These are phyloP conservation scores for Sporothrix inflata DNA, from an alignment of 2,329 filamentous ascomycete species.

Conservation along the genomic window DNA sequence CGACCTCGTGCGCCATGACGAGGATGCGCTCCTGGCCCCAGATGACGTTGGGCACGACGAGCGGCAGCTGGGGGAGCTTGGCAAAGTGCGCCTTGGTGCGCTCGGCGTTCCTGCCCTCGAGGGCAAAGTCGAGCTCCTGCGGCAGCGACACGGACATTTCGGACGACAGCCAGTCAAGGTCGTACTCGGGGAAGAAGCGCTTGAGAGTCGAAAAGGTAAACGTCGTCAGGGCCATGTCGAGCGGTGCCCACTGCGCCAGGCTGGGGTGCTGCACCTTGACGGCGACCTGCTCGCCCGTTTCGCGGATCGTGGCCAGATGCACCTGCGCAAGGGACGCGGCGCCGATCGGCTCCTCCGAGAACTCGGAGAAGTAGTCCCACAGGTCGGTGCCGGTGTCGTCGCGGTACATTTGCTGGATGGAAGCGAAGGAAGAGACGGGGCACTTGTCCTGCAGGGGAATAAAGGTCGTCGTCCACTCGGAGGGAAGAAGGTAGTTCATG, in stretches of 20 bases:
- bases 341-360: slow-evolving; percentile 79
- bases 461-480: slow-evolving; percentile 94
- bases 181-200: slow-evolving; percentile 94
- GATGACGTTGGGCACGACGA: slow-evolving; percentile 86
- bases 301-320: slow-evolving; percentile 81
- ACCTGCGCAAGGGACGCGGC: slow-evolving; percentile 95
- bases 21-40: slow-evolving; percentile 89
- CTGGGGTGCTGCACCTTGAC: slow-evolving; percentile 96
- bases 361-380: slow-evolving; percentile 83
- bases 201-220: slow-evolving; percentile 91
- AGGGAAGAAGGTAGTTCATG: slow-evolving; percentile 89
- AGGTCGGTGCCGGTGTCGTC: slow-evolving; percentile 79
- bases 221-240: slow-evolving; percentile 83
- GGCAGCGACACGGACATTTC: slow-evolving; percentile 93
- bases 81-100: slow-evolving; percentile 81
- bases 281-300: slow-evolving; percentile 82
- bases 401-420: slow-evolving; percentile 83
- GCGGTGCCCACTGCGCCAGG: slow-evolving; percentile 83
- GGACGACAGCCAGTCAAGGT: slow-evolving; percentile 90
- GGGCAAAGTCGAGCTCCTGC: slow-evolving; percentile 85
- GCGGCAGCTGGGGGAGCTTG: slow-evolving; percentile 66
- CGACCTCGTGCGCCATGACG: slow-evolving; percentile 92
- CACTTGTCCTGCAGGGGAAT: slow-evolving; percentile 95
- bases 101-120: slow-evolving; percentile 82
- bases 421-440: slow-evolving; percentile 85